Evolutionary conservation across 1,284 basidiomycete genomes (phyloP).

Genomic region (Bondarzewia mesenterica): DNA sequence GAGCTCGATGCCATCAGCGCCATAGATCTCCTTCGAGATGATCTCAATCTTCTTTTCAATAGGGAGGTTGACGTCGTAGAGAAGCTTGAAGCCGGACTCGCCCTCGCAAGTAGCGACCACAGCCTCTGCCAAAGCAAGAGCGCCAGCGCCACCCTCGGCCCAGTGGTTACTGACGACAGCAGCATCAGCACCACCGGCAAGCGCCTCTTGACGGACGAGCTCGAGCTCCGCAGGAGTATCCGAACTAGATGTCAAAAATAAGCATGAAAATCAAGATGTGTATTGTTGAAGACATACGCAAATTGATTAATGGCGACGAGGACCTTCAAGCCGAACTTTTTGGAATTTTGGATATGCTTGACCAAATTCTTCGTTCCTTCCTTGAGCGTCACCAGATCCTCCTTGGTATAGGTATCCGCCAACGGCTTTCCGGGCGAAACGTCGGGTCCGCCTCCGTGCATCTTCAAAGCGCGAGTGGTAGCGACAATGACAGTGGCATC

Average conservation of each 20-base stretch:
- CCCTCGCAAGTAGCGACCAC: constrained; percentile 82
- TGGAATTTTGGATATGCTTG: constrained; percentile 92
- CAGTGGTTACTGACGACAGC: constrained; percentile 96
- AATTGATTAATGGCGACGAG: constrained; percentile 96
- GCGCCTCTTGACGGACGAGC: constrained; percentile 75
- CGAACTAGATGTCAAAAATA: constrained; percentile 41
- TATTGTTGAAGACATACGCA: constrained; percentile 59
- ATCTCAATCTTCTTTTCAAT: constrained; percentile 85
- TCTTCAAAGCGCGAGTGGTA: constrained; percentile 96
- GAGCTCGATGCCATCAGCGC: constrained; percentile 83
- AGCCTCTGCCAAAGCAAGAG: constrained; percentile 80
- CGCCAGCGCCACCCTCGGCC: constrained; percentile 90
- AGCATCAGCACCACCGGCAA: constrained; percentile 87
- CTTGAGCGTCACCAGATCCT: constrained; percentile 86
- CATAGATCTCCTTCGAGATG: constrained; percentile 87
- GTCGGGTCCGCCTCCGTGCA: constrained; percentile 98
- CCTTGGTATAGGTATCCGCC: constrained; percentile 89
- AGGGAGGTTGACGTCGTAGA: constrained; percentile 80
- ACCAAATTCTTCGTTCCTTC: constrained; percentile 91
- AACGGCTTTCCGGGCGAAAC: constrained; percentile 95
- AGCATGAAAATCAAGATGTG: constrained; percentile 1
- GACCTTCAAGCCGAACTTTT: constrained; percentile 96
- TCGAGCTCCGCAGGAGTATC: constrained; percentile 90
- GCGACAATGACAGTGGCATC: constrained; percentile 96
- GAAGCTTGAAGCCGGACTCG: constrained; percentile 80